Conservation (phyloP, 148 eudicot species). For the Euryodendron excelsum region DNA sequence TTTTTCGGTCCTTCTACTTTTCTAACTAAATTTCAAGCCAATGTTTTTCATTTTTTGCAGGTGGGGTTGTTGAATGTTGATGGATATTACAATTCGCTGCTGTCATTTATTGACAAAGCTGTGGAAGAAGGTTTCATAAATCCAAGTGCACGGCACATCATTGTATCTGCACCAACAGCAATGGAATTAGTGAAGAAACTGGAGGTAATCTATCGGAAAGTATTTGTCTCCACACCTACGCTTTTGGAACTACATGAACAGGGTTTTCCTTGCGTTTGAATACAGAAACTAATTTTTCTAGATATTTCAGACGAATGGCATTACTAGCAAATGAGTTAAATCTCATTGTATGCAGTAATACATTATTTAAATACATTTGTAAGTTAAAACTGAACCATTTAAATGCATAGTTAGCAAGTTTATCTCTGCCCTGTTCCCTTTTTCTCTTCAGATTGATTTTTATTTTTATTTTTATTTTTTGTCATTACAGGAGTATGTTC, state of each 20-base stretch:
- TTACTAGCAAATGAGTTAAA: no score
- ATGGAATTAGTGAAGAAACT: constrained; percentile 73
- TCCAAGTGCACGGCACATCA: constrained; percentile 85
- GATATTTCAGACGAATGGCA: no score
- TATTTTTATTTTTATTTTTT: background rate
- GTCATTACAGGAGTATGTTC: constrained; percentile 60
- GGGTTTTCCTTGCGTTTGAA: no score
- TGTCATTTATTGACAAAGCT: constrained; percentile 93
- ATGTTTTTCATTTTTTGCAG: constrained; percentile 30
- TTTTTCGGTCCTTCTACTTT: background rate
- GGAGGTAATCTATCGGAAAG: constrained; percentile 50
- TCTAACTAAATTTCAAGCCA: no score
- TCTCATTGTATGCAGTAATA: no score
- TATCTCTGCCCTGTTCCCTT: no score
- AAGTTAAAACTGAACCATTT: no score
- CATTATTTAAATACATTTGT: no score
- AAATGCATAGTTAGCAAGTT: no score
- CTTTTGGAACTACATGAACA: no score
- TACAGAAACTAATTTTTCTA: no score
- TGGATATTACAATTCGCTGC: constrained; percentile 84
- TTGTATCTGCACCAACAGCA: constrained; percentile 88
- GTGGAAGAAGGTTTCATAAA: constrained; percentile 95
- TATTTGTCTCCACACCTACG: background rate
- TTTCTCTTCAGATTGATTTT: background rate
- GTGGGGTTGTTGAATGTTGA: constrained; percentile 96